These are phyloP conservation scores for Diaporthe ampelina DNA, from an alignment of 2,329 filamentous ascomycete genomes.

Conservation along the genomic window DNA sequence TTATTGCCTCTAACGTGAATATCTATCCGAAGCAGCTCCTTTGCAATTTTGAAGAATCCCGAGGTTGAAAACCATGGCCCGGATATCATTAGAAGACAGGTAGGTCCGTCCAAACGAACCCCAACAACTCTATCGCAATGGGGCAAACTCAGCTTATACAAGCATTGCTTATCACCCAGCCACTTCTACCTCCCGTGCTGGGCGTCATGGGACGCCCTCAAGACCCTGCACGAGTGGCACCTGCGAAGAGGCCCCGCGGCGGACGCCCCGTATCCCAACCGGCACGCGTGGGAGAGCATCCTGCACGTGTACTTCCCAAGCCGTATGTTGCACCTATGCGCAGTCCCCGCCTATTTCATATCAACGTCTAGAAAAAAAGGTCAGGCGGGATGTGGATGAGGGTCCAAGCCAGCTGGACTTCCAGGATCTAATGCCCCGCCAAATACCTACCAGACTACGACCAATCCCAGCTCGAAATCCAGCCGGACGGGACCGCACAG, in stretches of 20 bases:
- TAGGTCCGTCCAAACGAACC: too few species aligned
- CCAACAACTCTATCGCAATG: too few species aligned
- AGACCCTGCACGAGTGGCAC: background rate
- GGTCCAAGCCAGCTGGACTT: background rate
- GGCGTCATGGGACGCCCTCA: background rate
- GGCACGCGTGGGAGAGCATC: slow-evolving; percentile 4
- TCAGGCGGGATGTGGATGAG: too few species aligned
- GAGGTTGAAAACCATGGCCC: background rate
- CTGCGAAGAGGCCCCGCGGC: background rate
- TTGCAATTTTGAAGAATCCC: too few species aligned
- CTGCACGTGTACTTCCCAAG: background rate
- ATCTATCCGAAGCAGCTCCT: too few species aligned
- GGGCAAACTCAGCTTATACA: background rate
- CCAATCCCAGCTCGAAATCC: background rate
- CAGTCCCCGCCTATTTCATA: background rate
- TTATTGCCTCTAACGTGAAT: too few species aligned
- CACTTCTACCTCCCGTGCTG: background rate
- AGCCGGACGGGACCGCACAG: background rate
- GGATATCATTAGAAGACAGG: too few species aligned
- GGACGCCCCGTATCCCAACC: background rate
- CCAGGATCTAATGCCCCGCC: background rate
- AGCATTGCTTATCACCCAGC: background rate
- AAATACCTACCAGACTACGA: background rate
- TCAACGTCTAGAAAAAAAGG: background rate
- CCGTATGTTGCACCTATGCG: background rate